Conservation (phyloP, 176 grass and related monocot genomes). For the Themeda triandra region DNA sequence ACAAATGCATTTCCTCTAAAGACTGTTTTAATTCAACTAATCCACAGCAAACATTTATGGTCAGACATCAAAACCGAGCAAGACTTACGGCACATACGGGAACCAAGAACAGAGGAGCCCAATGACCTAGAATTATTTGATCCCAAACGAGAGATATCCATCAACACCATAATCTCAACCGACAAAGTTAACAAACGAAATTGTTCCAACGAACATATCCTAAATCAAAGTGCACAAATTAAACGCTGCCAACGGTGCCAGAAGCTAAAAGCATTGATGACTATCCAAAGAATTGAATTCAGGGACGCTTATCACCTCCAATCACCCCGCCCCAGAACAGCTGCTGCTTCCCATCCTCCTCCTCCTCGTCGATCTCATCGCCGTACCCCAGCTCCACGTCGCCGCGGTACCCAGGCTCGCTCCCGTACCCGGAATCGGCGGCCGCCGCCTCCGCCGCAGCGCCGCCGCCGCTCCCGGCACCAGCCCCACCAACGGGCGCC, state of each 20-base stretch:
- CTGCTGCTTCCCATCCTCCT: conserved; percentile 63
- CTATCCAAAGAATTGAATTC: conserved; percentile 17
- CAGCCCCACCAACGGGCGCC: conserved; percentile 19
- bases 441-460: conserved; percentile 32
- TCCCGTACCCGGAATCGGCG: conserved; percentile 73
- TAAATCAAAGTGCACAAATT: background rate
- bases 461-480: conserved; percentile 21
- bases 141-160: background rate
- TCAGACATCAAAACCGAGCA: background rate
- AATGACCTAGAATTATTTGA: background rate
- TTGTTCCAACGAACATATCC: background rate
- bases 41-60: background rate
- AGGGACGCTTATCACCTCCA: conserved; percentile 52
- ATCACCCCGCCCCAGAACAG: conserved; percentile 64
- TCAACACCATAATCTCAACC: background rate
- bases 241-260: background rate
- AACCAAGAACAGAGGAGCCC: background rate
- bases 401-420: conserved; percentile 73
- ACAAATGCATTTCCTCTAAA: background rate
- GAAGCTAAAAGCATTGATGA: background rate
- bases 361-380: conserved; percentile 74
- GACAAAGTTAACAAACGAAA: background rate
- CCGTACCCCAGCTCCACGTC: conserved; percentile 81
- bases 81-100: background rate
- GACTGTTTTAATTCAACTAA: background rate